Percentiles rank a stretch among this genome's conserved stretches.
phyloP scores from a whole-genome alignment of 2,329 filamentous ascomycete species.

The Botryotinia convoluta region DNA sequence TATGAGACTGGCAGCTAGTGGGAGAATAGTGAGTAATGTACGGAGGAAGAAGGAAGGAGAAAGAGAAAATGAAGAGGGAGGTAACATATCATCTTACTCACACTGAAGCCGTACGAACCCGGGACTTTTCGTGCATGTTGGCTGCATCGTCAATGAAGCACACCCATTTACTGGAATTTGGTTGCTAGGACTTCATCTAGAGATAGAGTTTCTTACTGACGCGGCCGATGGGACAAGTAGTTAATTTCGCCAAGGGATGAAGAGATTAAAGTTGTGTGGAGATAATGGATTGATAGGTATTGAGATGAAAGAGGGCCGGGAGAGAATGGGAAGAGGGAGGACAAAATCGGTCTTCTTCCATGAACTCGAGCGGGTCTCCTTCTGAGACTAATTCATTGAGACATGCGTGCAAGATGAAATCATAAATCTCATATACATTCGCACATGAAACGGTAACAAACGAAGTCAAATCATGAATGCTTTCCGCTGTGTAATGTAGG shows the following conservation, averaged over 20 bases:
- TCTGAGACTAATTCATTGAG: neutral
- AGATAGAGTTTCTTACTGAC: neutral
- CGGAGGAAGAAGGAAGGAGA: neutral
- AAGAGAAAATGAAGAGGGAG: too few species aligned
- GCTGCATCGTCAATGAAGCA: neutral
- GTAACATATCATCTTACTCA: neutral
- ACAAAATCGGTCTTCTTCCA: neutral
- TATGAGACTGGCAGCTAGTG: neutral
- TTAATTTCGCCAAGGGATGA: rapidly evolving
- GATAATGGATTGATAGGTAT: neutral
- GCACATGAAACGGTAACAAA: neutral
- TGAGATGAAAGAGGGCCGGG: neutral
- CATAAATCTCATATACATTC: too few species aligned
- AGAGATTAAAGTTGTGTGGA: neutral
- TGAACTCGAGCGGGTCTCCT: neutral
- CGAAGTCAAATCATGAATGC: neutral
- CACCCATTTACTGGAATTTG: neutral
- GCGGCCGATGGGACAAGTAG: neutral
- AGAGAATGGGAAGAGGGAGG: neutral
- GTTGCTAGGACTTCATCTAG: neutral
- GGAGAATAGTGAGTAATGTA: neutral
- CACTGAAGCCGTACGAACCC: neutral
- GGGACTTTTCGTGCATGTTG: neutral
- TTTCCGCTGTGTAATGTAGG: neutral
- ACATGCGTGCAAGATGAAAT: neutral